A percentile compares a stretch with the other conserved stretches of the same genome.
Conservation (phyloP, 352 stramenopile genomes). For the Phytophthora litchii region DNA sequence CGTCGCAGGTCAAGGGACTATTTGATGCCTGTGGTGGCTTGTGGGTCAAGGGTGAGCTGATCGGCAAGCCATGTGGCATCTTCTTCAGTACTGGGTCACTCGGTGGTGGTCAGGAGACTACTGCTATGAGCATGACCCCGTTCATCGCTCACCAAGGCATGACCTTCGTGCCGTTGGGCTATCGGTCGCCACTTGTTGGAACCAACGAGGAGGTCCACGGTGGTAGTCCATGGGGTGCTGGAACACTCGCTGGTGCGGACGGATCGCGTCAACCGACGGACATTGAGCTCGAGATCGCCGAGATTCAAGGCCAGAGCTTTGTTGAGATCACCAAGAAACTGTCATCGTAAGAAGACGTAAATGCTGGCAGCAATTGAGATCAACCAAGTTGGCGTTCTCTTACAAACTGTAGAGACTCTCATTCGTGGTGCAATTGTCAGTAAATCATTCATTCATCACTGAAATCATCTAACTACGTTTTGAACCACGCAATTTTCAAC, state of each 20-base stretch:
- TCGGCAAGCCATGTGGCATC: conserved; percentile 79
- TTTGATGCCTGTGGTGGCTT: conserved; percentile 80
- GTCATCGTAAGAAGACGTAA: conserved; percentile 26
- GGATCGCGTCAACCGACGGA: conserved; percentile 77
- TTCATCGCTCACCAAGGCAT: conserved; percentile 89
- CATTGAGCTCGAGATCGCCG: conserved; percentile 72
- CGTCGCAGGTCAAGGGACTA: conserved; percentile 85
- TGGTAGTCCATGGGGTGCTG: conserved; percentile 72
- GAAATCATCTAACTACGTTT: no score
- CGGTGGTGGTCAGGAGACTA: conserved; percentile 87
- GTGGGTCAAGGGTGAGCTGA: conserved; percentile 71
- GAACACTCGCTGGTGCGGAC: conserved; percentile 77
- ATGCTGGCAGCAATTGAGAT: no score
- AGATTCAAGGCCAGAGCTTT: conserved; percentile 81
- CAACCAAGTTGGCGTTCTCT: no score
- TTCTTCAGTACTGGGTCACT: conserved; percentile 79
- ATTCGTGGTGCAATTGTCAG: no score
- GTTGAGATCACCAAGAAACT: conserved; percentile 80
- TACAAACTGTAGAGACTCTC: no score
- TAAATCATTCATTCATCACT: no score
- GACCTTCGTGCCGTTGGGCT: conserved; percentile 85
- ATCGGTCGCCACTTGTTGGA: conserved; percentile 45
- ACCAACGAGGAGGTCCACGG: conserved; percentile 71
- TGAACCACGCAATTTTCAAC: no score
- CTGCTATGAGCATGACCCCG: conserved; percentile 71